phyloP scores from a whole-genome alignment of 2,329 filamentous ascomycete species.

The Paraconiothyrium brasiliense region DNA sequence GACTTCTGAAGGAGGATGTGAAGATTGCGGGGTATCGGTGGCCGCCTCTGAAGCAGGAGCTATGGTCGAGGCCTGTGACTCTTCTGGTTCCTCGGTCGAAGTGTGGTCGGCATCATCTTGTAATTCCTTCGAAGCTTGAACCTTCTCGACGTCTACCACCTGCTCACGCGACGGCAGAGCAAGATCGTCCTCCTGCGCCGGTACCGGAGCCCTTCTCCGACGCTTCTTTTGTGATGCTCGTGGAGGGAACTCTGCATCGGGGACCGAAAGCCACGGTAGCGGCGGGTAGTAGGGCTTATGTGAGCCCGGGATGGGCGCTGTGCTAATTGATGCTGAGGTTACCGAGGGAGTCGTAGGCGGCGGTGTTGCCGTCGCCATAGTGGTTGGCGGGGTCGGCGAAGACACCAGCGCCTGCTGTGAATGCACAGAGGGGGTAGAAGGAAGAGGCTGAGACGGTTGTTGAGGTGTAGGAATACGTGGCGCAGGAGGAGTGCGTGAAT shows the following conservation, averaged over 20 bases:
- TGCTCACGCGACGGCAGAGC: constrained; percentile 63
- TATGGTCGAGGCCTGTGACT: constrained; percentile 56
- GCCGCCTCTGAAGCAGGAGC: constrained; percentile 58
- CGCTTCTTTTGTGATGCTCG: constrained; percentile 57
- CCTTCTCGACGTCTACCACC: constrained; percentile 26
- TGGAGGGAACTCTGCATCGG: constrained; percentile 63
- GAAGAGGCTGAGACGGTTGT: constrained; percentile 40
- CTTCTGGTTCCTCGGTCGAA: constrained; percentile 51
- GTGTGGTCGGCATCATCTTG: constrained; percentile 43
- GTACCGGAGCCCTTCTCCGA: constrained; percentile 53
- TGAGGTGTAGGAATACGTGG: constrained; percentile 43
- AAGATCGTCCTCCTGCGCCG: constrained; percentile 50
- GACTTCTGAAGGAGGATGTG: constrained; percentile 66
- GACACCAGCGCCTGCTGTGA: constrained; percentile 46
- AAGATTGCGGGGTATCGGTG: constrained; percentile 66
- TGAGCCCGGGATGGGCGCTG: constrained; percentile 31
- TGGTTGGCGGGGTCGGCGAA: constrained; percentile 44
- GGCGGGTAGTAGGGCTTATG: constrained; percentile 61
- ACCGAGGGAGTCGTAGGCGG: constrained; percentile 35
- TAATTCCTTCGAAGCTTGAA: constrained; percentile 24
- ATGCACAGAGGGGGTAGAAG: constrained; percentile 48
- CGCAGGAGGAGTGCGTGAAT: constrained; percentile 47
- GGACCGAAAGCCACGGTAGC: constrained; percentile 69
- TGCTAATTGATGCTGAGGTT: constrained; percentile 28
- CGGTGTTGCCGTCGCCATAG: constrained; percentile 41